Base-by-base conservation (phyloP, 768 basidiomycete species). In the Mrakia frigida region DNA sequence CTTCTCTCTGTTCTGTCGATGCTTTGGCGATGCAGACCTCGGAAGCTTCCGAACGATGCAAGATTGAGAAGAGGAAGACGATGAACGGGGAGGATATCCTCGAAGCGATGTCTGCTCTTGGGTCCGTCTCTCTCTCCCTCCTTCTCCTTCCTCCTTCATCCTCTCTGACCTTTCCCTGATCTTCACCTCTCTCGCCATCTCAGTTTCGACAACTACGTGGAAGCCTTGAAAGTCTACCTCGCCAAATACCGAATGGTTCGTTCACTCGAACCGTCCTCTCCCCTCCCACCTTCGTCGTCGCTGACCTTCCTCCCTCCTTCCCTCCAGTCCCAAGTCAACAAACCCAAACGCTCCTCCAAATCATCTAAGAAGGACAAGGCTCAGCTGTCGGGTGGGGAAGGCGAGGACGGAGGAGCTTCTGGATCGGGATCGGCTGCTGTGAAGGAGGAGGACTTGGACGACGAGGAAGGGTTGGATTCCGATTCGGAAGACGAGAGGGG, bases 1-100 rank as follows among this genome's bases (percentile, higher is more conserved):
- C 39, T 10, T 28, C 50, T 6, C 46, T 28, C 18, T 14, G 35
- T n/a, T 52, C 43, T 10, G 35, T 39, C 14, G 21, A 41, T 35
- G 41, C 31, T 50, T 31, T n/a, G 63, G 3, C 46, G 16, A 31
- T 39, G 31, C 71, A 77, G 74, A 97, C 95, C 39, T 92, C 90
- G 61, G 96, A 98, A 83, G 96, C 96, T 6, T 93, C 93, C 23
- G 96, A 98, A 84, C 93, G 93, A 81, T 95, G 94, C 79, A 88
- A 91, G 82, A 86, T 91, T 80, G 95, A 98, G 86, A 98, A 98
- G 84, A 88, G 96, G 78, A 98, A 98, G 86, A 98, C 96, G 76
- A 94, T 98, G 61, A 94, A 93, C 18, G 96, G 96, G 35, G 95
- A 98, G 86, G 96, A 98, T 83, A 95, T 98, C 65, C 84, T 98